These are phyloP conservation scores for Craterostigma plantagineum DNA, from an alignment of 257 asterid genomes.

Conservation along the genomic window DNA sequence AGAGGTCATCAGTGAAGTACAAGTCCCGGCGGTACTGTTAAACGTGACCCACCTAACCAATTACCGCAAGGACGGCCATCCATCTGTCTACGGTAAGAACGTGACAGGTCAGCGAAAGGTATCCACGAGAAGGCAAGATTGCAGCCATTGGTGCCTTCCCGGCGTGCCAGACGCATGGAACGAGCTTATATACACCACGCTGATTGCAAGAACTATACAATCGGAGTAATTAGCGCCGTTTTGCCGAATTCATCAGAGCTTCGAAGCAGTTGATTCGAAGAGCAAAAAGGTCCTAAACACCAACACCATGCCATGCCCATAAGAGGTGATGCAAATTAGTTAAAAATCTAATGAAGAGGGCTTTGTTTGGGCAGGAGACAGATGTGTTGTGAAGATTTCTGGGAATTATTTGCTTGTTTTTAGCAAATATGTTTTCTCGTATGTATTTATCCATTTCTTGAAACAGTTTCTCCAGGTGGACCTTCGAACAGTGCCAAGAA, in stretches of 20 bases:
- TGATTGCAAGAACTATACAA: slow-evolving; percentile 17
- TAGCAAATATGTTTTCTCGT: slow-evolving; percentile 11
- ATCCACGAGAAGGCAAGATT: slow-evolving; percentile 65
- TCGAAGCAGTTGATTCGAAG: too few species aligned
- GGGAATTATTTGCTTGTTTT: too few species aligned
- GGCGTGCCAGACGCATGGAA: slow-evolving; percentile 98
- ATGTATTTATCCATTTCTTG: slow-evolving; percentile 7
- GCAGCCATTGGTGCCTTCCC: slow-evolving; percentile 99
- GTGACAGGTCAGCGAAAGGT: slow-evolving; percentile 31
- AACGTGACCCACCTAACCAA: slow-evolving; percentile 69
- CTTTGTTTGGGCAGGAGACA: too few species aligned
- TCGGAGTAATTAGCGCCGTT: too few species aligned
- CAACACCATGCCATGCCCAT: too few species aligned
- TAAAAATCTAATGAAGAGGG: too few species aligned
- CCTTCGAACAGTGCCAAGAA: too few species aligned
- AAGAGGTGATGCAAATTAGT: too few species aligned
- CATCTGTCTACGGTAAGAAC: slow-evolving; percentile 68
- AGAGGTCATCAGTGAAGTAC: slow-evolving; percentile 40
- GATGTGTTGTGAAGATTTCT: too few species aligned
- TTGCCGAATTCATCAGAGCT: too few species aligned
- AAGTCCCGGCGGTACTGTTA: slow-evolving; percentile 37
- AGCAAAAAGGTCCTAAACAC: too few species aligned
- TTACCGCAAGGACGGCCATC: slow-evolving; percentile 89
- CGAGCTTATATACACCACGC: slow-evolving; percentile 66
- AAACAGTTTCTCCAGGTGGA: not conserved